Evolutionary conservation across 345 rosid genomes (phyloP).

Genomic region (Syzygium grande): DNA sequence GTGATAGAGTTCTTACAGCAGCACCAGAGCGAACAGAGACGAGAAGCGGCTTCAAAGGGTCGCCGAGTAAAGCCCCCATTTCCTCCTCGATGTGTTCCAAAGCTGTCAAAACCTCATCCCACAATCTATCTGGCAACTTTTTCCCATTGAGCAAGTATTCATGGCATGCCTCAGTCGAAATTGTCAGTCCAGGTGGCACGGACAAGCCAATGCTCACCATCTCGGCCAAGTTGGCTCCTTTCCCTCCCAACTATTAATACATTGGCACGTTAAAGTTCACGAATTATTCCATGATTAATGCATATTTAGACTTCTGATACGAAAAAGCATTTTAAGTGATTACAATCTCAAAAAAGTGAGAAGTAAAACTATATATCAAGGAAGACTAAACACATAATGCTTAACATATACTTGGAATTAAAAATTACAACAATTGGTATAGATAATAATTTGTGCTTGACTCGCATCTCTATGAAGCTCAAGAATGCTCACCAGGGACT

Average conservation of each 20-base stretch:
- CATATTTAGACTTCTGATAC: not conserved
- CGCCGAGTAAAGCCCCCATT: conserved; percentile 77
- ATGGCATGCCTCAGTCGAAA: conserved; percentile 91
- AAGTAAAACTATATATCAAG: not conserved
- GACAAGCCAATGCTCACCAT: conserved; percentile 95
- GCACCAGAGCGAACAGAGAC: conserved; percentile 98
- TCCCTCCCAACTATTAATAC: conserved; percentile 71
- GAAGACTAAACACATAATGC: not conserved
- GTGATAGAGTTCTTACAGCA: conserved; percentile 48
- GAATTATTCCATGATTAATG: not conserved
- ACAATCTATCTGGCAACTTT: conserved; percentile 54
- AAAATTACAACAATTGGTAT: not conserved
- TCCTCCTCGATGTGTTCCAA: conserved; percentile 48
- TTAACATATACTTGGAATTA: not conserved
- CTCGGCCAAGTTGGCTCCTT: conserved; percentile 96
- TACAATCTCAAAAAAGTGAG: not conserved
- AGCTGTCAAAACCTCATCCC: conserved; percentile 73
- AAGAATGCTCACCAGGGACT: conserved; percentile 61
- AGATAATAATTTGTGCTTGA: not conserved
- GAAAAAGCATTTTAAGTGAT: not conserved
- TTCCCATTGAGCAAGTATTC: conserved; percentile 63
- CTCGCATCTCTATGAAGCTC: not conserved
- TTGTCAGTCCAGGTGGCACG: conserved; percentile 91
- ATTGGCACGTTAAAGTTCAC: not conserved
- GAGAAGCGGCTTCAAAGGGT: conserved; percentile 79